Conservation (phyloP, 2,329 filamentous ascomycete species). For the Periglandula ipomoeae region DNA sequence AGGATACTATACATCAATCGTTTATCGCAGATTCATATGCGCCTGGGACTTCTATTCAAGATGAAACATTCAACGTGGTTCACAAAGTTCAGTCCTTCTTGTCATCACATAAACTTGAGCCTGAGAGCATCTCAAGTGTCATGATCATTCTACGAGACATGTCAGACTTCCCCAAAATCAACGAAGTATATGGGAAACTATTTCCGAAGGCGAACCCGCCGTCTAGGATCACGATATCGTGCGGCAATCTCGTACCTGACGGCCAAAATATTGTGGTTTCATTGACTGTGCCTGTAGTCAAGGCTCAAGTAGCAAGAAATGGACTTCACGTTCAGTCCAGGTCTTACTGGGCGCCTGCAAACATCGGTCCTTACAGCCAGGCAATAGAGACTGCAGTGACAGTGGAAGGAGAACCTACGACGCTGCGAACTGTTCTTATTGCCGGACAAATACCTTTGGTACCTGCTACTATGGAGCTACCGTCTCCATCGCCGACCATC, state of each 20-base stretch:
- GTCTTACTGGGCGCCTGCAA: slow-evolving; percentile 96
- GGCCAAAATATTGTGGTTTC: slow-evolving; percentile 53
- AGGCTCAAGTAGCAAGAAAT: slow-evolving; percentile 31
- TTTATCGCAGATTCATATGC: slow-evolving; percentile 21
- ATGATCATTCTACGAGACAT: slow-evolving; percentile 69
- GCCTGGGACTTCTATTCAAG: slow-evolving; percentile 27
- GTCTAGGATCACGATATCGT: slow-evolving; percentile 73
- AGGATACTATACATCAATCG: slow-evolving; percentile 27
- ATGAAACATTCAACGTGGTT: slow-evolving; percentile 40
- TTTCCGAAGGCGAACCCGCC: slow-evolving; percentile 77
- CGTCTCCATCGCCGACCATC: slow-evolving; percentile 24
- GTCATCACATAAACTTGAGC: slow-evolving; percentile 17
- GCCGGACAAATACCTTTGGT: slow-evolving; percentile 89
- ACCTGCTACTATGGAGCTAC: slow-evolving; percentile 66
- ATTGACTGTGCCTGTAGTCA: slow-evolving; percentile 29
- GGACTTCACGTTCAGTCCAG: slow-evolving; percentile 83
- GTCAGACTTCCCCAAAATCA: slow-evolving; percentile 67
- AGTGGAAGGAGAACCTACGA: slow-evolving; percentile 8
- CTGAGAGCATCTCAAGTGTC: slow-evolving; percentile 40
- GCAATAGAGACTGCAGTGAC: slow-evolving; percentile 50
- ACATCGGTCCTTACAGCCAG: slow-evolving; percentile 96
- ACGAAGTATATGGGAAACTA: slow-evolving; percentile 63
- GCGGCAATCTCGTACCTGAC: slow-evolving; percentile 55
- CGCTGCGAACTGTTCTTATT: slow-evolving; percentile 46
- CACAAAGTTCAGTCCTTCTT: slow-evolving; percentile 34